These are phyloP conservation scores for Trichophyton mentagrophytes DNA, from an alignment of 2,329 filamentous ascomycete genomes.

Conservation along the genomic window DNA sequence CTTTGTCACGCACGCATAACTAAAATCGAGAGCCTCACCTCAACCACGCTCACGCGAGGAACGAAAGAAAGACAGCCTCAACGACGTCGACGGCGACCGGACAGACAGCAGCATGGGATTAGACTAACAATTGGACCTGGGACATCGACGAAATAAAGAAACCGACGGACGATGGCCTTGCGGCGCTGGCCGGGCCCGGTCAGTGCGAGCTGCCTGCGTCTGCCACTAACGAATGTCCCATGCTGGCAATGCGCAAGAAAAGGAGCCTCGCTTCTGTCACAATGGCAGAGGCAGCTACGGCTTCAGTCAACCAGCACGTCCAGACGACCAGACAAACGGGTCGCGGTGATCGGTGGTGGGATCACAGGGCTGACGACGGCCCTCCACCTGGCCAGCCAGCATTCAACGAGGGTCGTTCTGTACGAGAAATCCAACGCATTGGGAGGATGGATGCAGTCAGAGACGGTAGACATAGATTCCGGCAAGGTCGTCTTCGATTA, in stretches of 20 bases:
- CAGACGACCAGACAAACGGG: background rate
- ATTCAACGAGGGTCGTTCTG: conserved; percentile 63
- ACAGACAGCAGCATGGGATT: background rate
- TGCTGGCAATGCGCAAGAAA: background rate
- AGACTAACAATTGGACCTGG: background rate
- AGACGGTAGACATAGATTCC: conserved; percentile 45
- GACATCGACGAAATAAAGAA: background rate
- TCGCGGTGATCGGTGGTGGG: conserved; percentile 63
- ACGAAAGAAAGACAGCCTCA: background rate
- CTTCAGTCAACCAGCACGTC: background rate
- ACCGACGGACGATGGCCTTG: background rate
- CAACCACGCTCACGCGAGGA: background rate
- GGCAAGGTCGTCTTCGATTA: conserved; percentile 63
- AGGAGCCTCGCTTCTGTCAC: background rate
- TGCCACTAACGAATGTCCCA: background rate
- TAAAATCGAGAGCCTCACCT: background rate
- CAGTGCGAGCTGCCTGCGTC: background rate
- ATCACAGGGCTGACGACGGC: conserved; percentile 70
- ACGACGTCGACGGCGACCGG: background rate
- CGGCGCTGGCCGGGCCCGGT: background rate
- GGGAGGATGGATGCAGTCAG: conserved; percentile 75
- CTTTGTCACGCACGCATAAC: background rate
- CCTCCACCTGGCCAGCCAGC: conserved; percentile 58
- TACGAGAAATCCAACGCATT: conserved; percentile 60
- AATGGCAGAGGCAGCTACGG: background rate